Conservation (phyloP, 2,329 filamentous ascomycete species). For the Daldinia sp. region DNA sequence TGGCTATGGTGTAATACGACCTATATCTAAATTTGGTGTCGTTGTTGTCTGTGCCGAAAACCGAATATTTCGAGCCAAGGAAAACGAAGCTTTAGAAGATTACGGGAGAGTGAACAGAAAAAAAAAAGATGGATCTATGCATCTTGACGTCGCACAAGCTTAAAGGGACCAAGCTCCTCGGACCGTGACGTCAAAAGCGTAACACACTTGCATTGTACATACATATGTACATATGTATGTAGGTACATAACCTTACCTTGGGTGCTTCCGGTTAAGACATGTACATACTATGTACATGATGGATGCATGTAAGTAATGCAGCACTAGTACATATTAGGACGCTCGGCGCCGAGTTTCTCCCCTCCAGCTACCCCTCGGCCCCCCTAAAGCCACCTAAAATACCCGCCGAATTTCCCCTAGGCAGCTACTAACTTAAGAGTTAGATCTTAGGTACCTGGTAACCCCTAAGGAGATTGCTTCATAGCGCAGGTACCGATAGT, state of each 20-base stretch:
- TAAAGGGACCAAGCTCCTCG: not conserved
- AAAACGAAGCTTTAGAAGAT: not conserved
- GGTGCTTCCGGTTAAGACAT: not conserved
- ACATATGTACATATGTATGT: not conserved
- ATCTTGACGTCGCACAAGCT: slow-evolving; percentile 25
- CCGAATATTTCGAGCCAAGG: not conserved
- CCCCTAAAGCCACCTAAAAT: slow-evolving; percentile 4
- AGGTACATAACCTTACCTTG: not conserved
- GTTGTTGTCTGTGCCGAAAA: not conserved
- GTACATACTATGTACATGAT: not conserved
- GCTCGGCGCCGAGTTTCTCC: not conserved
- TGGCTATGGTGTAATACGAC: slow-evolving; percentile 2
- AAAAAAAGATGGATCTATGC: slow-evolving; percentile 5
- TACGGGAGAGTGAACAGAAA: not conserved
- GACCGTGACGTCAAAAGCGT: slow-evolving; percentile 6
- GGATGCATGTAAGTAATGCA: not conserved
- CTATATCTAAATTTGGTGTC: not conserved
- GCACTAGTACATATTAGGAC: not conserved
- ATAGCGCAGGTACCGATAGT: slow-evolving; percentile 8
- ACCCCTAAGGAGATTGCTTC: slow-evolving; percentile 15
- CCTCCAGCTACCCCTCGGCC: not conserved
- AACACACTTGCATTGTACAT: not conserved
- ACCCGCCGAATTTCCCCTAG: slow-evolving; percentile 1
- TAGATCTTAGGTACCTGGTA: slow-evolving; percentile 3
- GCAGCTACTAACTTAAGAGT: not conserved